Percentiles rank a stretch among this genome's conserved stretches.
Conservation (phyloP, 2,329 filamentous ascomycete genomes). For the Dothistroma pini region DNA sequence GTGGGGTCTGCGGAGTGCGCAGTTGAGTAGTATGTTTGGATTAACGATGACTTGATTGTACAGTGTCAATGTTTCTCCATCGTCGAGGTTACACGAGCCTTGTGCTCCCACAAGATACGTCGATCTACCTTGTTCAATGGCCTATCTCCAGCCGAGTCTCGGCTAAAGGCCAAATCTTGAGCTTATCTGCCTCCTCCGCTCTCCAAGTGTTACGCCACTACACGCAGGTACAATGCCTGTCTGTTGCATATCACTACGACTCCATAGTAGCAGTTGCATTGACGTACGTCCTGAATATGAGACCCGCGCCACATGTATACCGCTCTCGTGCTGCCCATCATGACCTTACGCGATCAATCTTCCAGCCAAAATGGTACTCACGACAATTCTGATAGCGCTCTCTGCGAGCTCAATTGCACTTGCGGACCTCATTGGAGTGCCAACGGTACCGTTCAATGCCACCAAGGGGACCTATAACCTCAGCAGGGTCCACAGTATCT, state of each 20-base stretch:
- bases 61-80: not conserved
- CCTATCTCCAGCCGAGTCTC: constrained; percentile 1
- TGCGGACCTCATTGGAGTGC: constrained; percentile 15
- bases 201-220: constrained; percentile 16
- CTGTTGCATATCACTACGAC: constrained; percentile 2
- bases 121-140: not conserved
- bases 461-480: constrained; percentile 3
- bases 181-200: constrained; percentile 3
- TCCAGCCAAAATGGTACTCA: constrained; percentile 5
- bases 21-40: not conserved
- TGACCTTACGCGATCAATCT: not conserved
- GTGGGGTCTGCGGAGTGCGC: not conserved
- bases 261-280: constrained; percentile 7
- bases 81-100: not conserved
- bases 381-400: not conserved
- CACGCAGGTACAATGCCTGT: constrained; percentile 8
- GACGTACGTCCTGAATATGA: not conserved
- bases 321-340: not conserved
- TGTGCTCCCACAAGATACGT: not conserved
- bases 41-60: not conserved
- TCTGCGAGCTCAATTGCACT: not conserved
- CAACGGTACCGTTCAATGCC: constrained; percentile 16
- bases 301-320: not conserved
- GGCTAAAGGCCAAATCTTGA: constrained; percentile 4
- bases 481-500: constrained; percentile 29